A percentile compares a stretch with the other conserved stretches of the same genome.
Evolutionary conservation across 441 rosid genomes (phyloP).

Genomic region (Mallotus japonicus): DNA sequence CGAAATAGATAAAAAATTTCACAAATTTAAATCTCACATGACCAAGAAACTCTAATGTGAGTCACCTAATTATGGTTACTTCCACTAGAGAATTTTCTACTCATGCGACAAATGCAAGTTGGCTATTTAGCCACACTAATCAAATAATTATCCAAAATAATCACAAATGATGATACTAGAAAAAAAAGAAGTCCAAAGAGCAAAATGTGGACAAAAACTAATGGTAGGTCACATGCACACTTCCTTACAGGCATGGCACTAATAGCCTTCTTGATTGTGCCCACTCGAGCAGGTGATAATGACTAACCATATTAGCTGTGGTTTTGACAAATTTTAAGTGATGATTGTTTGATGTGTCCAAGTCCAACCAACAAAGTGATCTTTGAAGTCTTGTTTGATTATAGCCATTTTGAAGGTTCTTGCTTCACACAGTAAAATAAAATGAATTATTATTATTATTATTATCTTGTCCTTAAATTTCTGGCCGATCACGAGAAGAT

Average conservation of each 20-base stretch:
- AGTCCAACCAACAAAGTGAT: background rate
- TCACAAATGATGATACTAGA: conserved; percentile 8
- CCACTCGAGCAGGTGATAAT: conserved; percentile 21
- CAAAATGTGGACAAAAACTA: conserved; percentile 22
- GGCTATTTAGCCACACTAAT: background rate
- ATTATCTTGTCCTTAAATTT: conserved; percentile 10
- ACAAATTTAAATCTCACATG: background rate
- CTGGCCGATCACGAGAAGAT: conserved; percentile 6
- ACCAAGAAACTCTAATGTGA: background rate
- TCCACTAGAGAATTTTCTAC: conserved; percentile 1
- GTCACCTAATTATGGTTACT: conserved; percentile 14
- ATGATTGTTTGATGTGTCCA: conserved; percentile 16
- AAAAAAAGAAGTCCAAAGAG: background rate
- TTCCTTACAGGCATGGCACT: conserved; percentile 32
- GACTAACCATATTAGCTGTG: conserved; percentile 12
- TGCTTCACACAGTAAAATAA: background rate
- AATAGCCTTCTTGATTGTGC: conserved; percentile 22
- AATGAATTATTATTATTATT: background rate
- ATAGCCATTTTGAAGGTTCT: background rate
- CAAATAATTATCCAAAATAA: background rate
- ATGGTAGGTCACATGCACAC: conserved; percentile 37
- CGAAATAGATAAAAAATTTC: no score
- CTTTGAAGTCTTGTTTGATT: conserved; percentile 14
- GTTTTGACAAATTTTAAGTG: conserved; percentile 20
- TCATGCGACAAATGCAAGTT: background rate